Percentiles rank a stretch among this genome's conserved stretches.
Conservation (phyloP, 2,329 filamentous ascomycete genomes). For the Aspergillus sclerotialis region DNA sequence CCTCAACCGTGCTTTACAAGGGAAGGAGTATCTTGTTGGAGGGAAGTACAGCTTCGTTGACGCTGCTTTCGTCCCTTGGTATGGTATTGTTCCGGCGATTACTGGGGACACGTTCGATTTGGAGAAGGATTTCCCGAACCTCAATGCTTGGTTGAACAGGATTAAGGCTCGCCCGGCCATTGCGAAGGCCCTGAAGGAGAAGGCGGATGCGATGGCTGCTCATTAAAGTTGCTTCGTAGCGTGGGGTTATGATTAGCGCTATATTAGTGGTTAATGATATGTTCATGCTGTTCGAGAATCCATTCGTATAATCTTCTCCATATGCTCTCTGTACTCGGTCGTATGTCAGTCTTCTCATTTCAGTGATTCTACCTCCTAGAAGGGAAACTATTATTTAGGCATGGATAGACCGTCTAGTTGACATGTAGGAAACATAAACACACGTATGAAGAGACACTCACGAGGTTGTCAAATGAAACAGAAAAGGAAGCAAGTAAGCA, state of each 20-base stretch:
- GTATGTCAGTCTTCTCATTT: no score
- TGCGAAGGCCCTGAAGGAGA: conserved; percentile 13
- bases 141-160: conserved; percentile 23
- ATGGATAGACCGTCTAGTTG: no score
- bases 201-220: conserved; percentile 6
- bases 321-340: no score
- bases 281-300: not conserved
- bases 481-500: no score
- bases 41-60: conserved; percentile 39
- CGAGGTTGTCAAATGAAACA: no score
- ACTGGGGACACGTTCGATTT: conserved; percentile 15
- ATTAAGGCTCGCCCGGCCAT: conserved; percentile 20
- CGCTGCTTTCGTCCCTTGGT: conserved; percentile 36
- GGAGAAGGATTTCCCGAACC: conserved; percentile 21
- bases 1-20: conserved; percentile 33
- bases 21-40: conserved; percentile 36
- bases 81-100: conserved; percentile 5
- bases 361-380: no score
- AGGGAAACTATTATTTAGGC: no score
- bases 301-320: not conserved
- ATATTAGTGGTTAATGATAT: no score
- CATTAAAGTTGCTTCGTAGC: no score
- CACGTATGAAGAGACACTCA: no score
- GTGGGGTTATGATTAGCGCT: not conserved
- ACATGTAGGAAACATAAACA: no score